These are phyloP conservation scores for Microdochium trichocladiopsis DNA, from an alignment of 2,329 filamentous ascomycete genomes.

Conservation along the genomic window DNA sequence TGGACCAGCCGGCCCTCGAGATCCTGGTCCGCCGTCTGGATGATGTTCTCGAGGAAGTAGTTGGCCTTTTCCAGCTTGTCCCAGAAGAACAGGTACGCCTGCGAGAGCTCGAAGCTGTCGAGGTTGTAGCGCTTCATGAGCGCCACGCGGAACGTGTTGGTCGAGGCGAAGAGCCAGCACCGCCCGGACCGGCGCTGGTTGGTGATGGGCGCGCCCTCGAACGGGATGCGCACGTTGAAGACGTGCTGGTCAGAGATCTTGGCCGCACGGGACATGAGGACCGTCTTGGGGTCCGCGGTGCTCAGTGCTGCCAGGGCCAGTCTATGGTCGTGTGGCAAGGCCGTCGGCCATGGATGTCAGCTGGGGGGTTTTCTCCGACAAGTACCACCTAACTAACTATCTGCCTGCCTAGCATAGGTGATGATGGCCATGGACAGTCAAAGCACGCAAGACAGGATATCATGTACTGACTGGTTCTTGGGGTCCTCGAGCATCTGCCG, in stretches of 20 bases:
- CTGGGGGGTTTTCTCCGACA: no score
- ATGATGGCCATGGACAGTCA: no score
- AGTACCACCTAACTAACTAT: no score
- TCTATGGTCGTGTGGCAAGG: constrained; percentile 29
- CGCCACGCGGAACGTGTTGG: constrained; percentile 86
- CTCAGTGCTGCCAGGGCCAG: constrained; percentile 70
- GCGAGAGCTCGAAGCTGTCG: constrained; percentile 75
- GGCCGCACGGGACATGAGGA: constrained; percentile 58
- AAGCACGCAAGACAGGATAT: no score
- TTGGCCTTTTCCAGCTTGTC: constrained; percentile 91
- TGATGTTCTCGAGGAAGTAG: constrained; percentile 78
- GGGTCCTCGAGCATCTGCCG: constrained; percentile 42
- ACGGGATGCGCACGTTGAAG: constrained; percentile 77
- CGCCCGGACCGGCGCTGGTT: constrained; percentile 76
- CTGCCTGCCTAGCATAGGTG: no score
- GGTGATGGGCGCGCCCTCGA: constrained; percentile 76
- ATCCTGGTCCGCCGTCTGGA: constrained; percentile 64
- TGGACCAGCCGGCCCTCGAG: constrained; percentile 70
- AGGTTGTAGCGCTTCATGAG: constrained; percentile 79
- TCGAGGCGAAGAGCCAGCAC: constrained; percentile 88
- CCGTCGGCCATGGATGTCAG: no score
- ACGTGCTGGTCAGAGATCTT: constrained; percentile 66
- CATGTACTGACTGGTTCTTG: constrained; percentile 31
- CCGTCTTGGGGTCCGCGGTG: constrained; percentile 55
- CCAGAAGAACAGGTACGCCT: constrained; percentile 86